Base-by-base conservation (phyloP, 192 early-diverging fungal genomes). In the Backusella liffmaniae region DNA sequence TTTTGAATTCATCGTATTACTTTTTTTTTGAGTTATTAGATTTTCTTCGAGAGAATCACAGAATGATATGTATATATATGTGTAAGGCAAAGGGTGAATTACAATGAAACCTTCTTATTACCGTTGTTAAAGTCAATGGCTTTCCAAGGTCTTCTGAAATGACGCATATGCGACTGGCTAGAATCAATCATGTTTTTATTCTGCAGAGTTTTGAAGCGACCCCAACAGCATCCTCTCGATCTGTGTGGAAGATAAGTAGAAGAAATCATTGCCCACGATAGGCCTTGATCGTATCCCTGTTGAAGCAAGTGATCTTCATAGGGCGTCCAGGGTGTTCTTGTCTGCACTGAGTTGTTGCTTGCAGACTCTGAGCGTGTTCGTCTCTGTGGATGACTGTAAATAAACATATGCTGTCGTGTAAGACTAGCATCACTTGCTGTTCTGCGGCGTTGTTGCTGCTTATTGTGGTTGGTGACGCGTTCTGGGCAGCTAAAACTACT, bases 201-300 rank as follows among this genome's bases (percentile, higher is more conserved):
- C 56, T 77, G 76, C 42, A 77, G 49, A n/a, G 76, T 77, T 29
- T 77, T 77, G 37, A 77, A 77, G 16, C 76, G 51, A 1, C 76
- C 76, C 76, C 76, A 77, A 51, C 76, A 77, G 36, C 76, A 77
- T 8, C 76, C 76, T 71, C 76, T 71, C 16, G 76, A 77, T 46
- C 76, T 49, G 46, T 72, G 76, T 7, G 76, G 70, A 3, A 77
- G 70, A 67, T 77, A 77, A 16, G 59, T 77, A 13, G 76, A 70
- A 13, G 76, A 77, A 36, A 77, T 77, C 70, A 77, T 66, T 18
- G 76, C 70, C 76, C 76, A 77, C 36, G 76, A 77, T n/a, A 77
- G 34, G 36, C 76, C 76, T 72, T 77, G 76, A 30, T 77, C 70
- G 44, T 77, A 77, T 16, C 76, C 76, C 66, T 77, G 69, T 30